These are phyloP conservation scores for Groenewaldozyma salmanticensis DNA, from an alignment of 805 yeast genomes.

Conservation along the genomic window DNA sequence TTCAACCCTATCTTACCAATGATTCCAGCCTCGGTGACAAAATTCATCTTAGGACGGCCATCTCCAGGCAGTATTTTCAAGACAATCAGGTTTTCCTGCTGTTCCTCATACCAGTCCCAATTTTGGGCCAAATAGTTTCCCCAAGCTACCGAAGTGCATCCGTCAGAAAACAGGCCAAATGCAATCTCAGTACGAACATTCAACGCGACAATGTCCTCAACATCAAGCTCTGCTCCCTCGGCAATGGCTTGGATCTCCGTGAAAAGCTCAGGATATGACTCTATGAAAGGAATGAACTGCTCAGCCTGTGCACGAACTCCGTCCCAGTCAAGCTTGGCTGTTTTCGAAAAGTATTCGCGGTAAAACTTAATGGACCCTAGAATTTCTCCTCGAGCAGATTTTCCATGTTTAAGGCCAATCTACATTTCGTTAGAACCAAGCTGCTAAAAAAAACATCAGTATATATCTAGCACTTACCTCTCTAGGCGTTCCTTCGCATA, in stretches of 20 bases:
- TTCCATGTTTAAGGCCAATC: conserved; percentile 31
- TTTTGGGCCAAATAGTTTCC: conserved; percentile 28
- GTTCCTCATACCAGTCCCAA: conserved; percentile 34
- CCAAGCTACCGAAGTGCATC: conserved; percentile 31
- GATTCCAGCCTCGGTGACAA: conserved; percentile 30
- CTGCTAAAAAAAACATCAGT: too few species aligned
- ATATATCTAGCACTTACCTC: too few species aligned
- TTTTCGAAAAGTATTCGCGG: conserved; percentile 19
- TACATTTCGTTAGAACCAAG: too few species aligned
- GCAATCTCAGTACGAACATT: conserved; percentile 33
- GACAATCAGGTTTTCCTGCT: conserved; percentile 22
- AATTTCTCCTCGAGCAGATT: conserved; percentile 25
- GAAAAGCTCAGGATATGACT: conserved; percentile 24
- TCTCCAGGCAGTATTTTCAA: conserved; percentile 21
- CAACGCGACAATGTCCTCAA: conserved; percentile 30
- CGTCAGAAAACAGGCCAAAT: conserved; percentile 27
- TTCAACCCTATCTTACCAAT: conserved; percentile 30
- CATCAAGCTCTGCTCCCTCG: conserved; percentile 26
- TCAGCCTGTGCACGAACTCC: conserved; percentile 23
- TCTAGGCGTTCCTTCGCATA: too few species aligned
- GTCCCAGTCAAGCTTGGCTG: conserved; percentile 24
- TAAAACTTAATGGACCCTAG: conserved; percentile 25
- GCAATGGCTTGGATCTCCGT: conserved; percentile 33
- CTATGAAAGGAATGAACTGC: conserved; percentile 23
- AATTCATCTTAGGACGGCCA: conserved; percentile 20